phyloP scores from a whole-genome alignment of 768 basidiomycete species.

The Pholiota conissans region DNA sequence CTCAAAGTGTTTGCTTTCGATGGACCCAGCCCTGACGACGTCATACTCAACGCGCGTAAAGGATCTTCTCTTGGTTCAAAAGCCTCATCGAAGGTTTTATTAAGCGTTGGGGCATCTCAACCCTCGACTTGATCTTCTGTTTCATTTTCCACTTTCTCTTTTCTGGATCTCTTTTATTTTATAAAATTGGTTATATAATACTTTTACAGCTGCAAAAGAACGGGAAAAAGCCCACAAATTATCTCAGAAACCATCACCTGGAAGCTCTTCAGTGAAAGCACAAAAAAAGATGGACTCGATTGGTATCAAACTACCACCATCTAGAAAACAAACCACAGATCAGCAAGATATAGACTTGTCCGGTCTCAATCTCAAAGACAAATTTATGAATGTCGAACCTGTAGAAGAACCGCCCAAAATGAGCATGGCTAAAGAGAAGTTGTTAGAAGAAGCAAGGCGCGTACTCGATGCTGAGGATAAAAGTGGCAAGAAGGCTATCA shows the following conservation, averaged over 20 bases:
- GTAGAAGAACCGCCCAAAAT: constrained; percentile 62
- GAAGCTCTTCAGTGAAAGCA: constrained; percentile 37
- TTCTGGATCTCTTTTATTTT: constrained; percentile 33
- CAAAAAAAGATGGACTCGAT: constrained; percentile 39
- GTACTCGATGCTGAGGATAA: constrained; percentile 46
- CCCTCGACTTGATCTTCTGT: constrained; percentile 20
- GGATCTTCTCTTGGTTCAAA: constrained; percentile 49
- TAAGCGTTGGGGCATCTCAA: constrained; percentile 9
- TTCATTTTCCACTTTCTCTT: constrained; percentile 17
- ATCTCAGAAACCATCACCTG: constrained; percentile 42
- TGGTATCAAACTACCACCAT: constrained; percentile 37
- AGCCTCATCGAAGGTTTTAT: constrained; percentile 14
- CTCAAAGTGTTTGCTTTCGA: constrained; percentile 64
- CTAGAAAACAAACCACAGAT: constrained; percentile 38
- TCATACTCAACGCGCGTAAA: constrained; percentile 77
- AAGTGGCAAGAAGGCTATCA: constrained; percentile 68
- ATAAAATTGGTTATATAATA: constrained; percentile 29
- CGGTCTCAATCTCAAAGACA: constrained; percentile 60
- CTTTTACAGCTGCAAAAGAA: constrained; percentile 71
- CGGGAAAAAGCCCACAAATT: constrained; percentile 72
- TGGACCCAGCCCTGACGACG: constrained; percentile 89
- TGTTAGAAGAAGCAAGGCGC: constrained; percentile 76
- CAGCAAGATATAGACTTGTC: constrained; percentile 71
- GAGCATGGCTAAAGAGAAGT: constrained; percentile 72
- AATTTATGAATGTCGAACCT: constrained; percentile 38